Evolutionary conservation across 305 asterid species (phyloP), one percentile per base, ranked within the genome.

Genomic region (Fraxinus sp.): DNA sequence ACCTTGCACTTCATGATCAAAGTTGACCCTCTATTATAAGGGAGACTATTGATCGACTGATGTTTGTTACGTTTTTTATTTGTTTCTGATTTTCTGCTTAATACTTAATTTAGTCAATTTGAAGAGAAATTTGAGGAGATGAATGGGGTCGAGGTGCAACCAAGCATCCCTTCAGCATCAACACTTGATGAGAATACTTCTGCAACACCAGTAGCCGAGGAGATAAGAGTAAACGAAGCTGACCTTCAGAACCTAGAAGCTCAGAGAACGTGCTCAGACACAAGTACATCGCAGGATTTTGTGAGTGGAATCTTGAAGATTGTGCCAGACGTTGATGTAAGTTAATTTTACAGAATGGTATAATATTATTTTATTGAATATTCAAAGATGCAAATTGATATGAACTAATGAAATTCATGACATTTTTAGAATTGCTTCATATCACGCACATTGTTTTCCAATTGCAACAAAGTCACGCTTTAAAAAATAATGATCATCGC

Each of bases 271-370:
- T 85, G 87, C 82, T 74, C 93, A 20, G 98, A 91, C 14, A 74
- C 90, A 2, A 89, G 94, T 76, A 85, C 94, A 81, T 93, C 98
- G 5, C 95, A 91, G 82, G 98, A 95, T 84, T 91, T 91, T 78
- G 90, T 87, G 81, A 83, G 89, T 68, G 98, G 98, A 81, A 95
- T 95, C 80, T 88, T 95, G 94, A 95, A 92, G 85, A 94, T 95
- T 55, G 95, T 92, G 75, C 98, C 98, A 1, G 94, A 94, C 39
- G 94, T 93, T 77, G 94, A 91, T 83, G 98, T 94, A 90, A 95
- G 98, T 86, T 83, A 11, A 75, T 77, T 52, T 46, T 80, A 70
- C 36, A 52, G 75, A 74, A 79, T 64, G 30, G 10, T 73, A 13
- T 22, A 71, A 52, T 55, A 55, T 55, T 55, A n/a, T 55, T 55